These are phyloP conservation scores for Huntiella savannae DNA, from an alignment of 2,329 filamentous ascomycete genomes.

Conservation along the genomic window DNA sequence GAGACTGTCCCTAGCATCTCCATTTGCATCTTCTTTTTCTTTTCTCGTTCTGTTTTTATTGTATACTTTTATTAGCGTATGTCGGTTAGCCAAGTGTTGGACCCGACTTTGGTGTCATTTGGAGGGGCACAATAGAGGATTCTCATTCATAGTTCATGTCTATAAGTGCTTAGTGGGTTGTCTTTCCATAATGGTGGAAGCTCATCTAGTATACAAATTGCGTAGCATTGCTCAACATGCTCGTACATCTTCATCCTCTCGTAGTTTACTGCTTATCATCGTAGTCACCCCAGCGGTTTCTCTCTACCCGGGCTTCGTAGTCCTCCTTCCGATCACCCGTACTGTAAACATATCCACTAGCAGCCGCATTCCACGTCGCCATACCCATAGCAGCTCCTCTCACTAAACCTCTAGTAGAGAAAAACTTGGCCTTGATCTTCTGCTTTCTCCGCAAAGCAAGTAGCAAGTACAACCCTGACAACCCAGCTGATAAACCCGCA, in stretches of 20 bases:
- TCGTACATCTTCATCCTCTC: too few species aligned
- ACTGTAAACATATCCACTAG: slow-evolving; percentile 32
- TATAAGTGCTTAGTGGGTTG: neutral
- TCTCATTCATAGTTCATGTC: neutral
- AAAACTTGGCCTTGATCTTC: slow-evolving; percentile 20
- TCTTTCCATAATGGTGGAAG: too few species aligned
- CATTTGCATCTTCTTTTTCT: too few species aligned
- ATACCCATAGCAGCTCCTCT: slow-evolving; percentile 31
- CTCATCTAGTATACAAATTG: too few species aligned
- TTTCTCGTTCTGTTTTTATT: too few species aligned
- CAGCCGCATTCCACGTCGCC: slow-evolving; percentile 27
- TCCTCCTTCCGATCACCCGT: slow-evolving; percentile 32
- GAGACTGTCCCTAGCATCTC: too few species aligned
- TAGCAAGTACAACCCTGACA: slow-evolving; percentile 37
- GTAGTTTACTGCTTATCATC: slow-evolving; percentile 8
- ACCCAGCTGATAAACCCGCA: slow-evolving; percentile 35
- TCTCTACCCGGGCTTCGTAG: slow-evolving; percentile 26
- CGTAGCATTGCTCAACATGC: too few species aligned
- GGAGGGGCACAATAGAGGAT: too few species aligned
- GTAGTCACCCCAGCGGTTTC: slow-evolving; percentile 30
- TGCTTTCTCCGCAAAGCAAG: slow-evolving; percentile 31
- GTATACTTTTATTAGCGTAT: too few species aligned
- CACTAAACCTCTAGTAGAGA: slow-evolving; percentile 31
- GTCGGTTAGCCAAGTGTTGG: too few species aligned
- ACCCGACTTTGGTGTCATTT: too few species aligned